These are phyloP conservation scores for Bothriochloa decipiens DNA, from an alignment of 176 grass and related monocot species.

Conservation along the genomic window DNA sequence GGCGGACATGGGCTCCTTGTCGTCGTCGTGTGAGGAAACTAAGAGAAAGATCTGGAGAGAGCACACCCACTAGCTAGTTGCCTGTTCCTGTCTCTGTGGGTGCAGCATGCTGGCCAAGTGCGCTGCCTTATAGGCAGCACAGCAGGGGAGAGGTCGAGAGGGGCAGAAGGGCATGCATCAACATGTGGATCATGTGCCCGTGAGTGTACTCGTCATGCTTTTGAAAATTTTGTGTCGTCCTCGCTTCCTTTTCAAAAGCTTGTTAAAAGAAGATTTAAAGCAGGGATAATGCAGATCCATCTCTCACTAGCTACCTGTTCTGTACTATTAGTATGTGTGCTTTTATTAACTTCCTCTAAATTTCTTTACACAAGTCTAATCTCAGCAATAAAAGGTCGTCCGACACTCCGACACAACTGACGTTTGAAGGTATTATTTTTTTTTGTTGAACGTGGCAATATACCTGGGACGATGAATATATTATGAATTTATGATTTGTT, in stretches of 20 bases:
- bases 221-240: slow-evolving; percentile 1
- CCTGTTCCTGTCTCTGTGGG: background rate
- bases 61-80: background rate
- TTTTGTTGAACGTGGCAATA: background rate
- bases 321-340: background rate
- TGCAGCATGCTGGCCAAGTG: background rate
- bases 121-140: slow-evolving; percentile 32
- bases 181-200: slow-evolving; percentile 41
- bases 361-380: background rate
- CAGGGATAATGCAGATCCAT: slow-evolving; percentile 8
- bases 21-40: background rate
- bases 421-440: background rate
- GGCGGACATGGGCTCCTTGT: slow-evolving; percentile 40
- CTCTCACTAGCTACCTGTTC: background rate
- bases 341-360: background rate
- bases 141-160: background rate
- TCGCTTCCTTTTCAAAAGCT: slow-evolving; percentile 24
- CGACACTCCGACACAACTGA: background rate
- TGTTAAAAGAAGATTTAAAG: slow-evolving; percentile 10
- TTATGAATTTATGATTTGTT: background rate
- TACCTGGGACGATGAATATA: background rate
- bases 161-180: background rate
- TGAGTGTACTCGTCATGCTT: slow-evolving; percentile 9
- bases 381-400: background rate
- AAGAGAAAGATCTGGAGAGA: slow-evolving; percentile 29